Conservation (phyloP, 2,329 filamentous ascomycete species). For the Fusarium miscanthi region DNA sequence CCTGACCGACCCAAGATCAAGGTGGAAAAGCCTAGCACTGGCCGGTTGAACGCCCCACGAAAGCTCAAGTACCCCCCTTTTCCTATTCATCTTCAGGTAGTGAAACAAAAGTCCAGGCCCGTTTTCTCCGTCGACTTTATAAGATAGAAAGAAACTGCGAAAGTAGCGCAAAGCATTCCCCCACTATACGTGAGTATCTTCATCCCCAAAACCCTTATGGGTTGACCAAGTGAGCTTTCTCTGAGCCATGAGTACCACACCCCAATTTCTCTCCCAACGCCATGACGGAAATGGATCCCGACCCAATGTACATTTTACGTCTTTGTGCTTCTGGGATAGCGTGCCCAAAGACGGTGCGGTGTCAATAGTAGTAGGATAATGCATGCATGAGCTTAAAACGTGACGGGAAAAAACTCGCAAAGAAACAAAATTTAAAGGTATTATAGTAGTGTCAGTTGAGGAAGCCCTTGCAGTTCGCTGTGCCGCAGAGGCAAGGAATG, state of each 20-base stretch:
- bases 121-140: slow-evolving; percentile 7
- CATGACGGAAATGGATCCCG: slow-evolving; percentile 32
- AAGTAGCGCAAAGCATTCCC: slow-evolving; percentile 6
- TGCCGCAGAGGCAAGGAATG: slow-evolving; percentile 97
- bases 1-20: slow-evolving; percentile 15
- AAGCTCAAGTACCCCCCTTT: slow-evolving; percentile 21
- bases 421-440: slow-evolving; percentile 26
- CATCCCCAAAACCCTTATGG: slow-evolving; percentile 5
- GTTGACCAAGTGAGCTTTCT: slow-evolving; percentile 20
- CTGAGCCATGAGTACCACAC: slow-evolving; percentile 2
- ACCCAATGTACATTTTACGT: slow-evolving; percentile 34
- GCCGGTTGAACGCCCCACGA: slow-evolving; percentile 43
- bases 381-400: slow-evolving; percentile 9
- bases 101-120: slow-evolving; percentile 20
- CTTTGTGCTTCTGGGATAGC: slow-evolving; percentile 1
- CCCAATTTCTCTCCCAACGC: slow-evolving; percentile 32
- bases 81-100: slow-evolving; percentile 16
- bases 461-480: slow-evolving; percentile 96
- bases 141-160: slow-evolving; percentile 1
- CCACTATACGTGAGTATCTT: background rate
- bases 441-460: slow-evolving; percentile 76
- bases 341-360: slow-evolving; percentile 6
- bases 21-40: slow-evolving; percentile 22
- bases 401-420: background rate
- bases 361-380: slow-evolving; percentile 6